phyloP scores from a whole-genome alignment of 2,329 filamentous ascomycete genomes.

The Pyrenophora tritici-repentis region DNA sequence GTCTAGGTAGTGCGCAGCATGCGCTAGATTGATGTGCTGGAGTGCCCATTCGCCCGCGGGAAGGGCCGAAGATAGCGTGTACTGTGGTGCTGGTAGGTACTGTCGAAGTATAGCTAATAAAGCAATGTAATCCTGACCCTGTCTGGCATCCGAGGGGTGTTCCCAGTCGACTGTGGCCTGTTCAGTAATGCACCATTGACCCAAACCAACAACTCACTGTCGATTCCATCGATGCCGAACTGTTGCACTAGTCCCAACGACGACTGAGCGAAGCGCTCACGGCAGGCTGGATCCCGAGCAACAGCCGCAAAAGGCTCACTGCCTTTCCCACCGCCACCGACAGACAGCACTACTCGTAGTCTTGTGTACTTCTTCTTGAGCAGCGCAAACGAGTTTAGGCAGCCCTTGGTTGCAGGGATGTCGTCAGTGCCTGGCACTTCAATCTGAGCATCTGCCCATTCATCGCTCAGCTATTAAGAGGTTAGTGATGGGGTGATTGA shows the following conservation, averaged over 20 bases:
- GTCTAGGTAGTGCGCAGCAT: slow-evolving; percentile 70
- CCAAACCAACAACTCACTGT: slow-evolving; percentile 58
- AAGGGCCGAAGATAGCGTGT: slow-evolving; percentile 72
- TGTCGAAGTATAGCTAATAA: slow-evolving; percentile 70
- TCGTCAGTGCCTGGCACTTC: slow-evolving; percentile 67
- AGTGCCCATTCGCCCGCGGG: slow-evolving; percentile 70
- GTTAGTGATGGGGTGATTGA: slow-evolving; percentile 26
- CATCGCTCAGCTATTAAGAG: slow-evolving; percentile 69
- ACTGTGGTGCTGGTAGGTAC: slow-evolving; percentile 70
- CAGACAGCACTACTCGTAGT: slow-evolving; percentile 75
- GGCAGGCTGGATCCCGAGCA: slow-evolving; percentile 62
- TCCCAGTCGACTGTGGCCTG: slow-evolving; percentile 74
- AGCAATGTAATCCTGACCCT: slow-evolving; percentile 72
- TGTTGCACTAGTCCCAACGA: slow-evolving; percentile 70
- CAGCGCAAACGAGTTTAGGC: slow-evolving; percentile 72
- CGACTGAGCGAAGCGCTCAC: slow-evolving; percentile 73
- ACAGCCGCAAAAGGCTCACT: slow-evolving; percentile 70
- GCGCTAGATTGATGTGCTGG: slow-evolving; percentile 69
- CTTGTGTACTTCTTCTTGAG: slow-evolving; percentile 73
- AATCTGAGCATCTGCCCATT: slow-evolving; percentile 75
- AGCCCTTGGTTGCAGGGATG: slow-evolving; percentile 50
- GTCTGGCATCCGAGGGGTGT: slow-evolving; percentile 67
- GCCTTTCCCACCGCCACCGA: slow-evolving; percentile 73
- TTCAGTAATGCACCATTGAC: slow-evolving; percentile 14
- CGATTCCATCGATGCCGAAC: slow-evolving; percentile 74